phyloP scores from a whole-genome alignment of 2,329 filamentous ascomycete genomes.

The Iodosphaeria phyllophila region DNA sequence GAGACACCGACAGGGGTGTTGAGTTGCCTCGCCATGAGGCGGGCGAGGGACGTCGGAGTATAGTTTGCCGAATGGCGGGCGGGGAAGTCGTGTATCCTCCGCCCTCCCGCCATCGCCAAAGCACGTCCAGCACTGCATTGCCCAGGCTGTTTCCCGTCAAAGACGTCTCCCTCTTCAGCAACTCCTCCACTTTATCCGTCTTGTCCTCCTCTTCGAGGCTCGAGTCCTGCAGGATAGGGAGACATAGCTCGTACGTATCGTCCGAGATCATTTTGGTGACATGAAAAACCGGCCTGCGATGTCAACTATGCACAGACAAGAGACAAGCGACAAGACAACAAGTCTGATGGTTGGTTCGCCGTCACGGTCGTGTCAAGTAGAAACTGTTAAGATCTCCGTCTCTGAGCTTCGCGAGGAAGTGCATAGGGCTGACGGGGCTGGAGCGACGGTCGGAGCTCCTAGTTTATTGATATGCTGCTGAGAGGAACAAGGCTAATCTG shows the following conservation, averaged over 20 bases:
- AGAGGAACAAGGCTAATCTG: no score
- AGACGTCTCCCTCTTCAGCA: conserved; percentile 61
- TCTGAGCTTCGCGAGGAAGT: no score
- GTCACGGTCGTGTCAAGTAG: no score
- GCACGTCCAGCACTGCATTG: conserved; percentile 73
- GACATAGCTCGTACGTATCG: conserved; percentile 78
- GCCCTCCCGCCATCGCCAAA: conserved; percentile 67
- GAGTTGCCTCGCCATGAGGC: conserved; percentile 78
- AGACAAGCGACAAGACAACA: no score
- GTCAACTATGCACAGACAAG: no score
- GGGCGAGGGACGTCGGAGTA: conserved; percentile 78
- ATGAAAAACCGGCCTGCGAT: no score
- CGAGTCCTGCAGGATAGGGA: conserved; percentile 70
- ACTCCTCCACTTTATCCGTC: conserved; percentile 75
- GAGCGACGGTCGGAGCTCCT: no score
- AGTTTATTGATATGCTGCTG: no score
- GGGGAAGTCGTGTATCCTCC: conserved; percentile 52
- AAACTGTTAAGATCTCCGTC: no score
- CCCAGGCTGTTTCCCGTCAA: conserved; percentile 64
- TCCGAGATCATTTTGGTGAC: conserved; percentile 65
- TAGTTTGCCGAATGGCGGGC: conserved; percentile 70
- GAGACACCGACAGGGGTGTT: conserved; percentile 69
- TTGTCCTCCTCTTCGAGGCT: conserved; percentile 85
- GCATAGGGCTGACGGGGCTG: no score
- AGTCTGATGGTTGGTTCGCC: no score